phyloP scores from a whole-genome alignment of 176 grass and related monocot genomes.

The Avena insularis region DNA sequence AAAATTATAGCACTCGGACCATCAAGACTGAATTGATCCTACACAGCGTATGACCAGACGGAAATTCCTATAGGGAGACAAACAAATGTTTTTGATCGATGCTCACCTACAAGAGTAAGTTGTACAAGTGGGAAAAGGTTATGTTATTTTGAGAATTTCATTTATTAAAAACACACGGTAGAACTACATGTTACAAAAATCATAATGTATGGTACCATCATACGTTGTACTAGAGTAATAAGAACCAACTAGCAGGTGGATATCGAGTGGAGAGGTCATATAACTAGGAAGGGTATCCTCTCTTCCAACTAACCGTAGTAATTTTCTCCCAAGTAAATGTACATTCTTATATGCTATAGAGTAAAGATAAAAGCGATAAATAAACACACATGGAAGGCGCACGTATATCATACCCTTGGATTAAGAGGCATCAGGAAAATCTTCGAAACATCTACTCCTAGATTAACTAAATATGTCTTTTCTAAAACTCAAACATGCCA shows the following conservation, averaged over 20 bases:
- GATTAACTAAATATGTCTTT: too few relatives aligned
- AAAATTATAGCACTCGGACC: too few relatives aligned
- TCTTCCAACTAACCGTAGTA: neutral
- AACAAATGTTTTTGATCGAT: neutral
- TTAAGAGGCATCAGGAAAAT: neutral
- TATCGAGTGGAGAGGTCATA: neutral
- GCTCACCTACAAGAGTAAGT: neutral
- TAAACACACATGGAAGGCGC: neutral
- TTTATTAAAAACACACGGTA: constrained; percentile 27
- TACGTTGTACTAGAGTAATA: neutral
- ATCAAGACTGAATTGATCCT: too few relatives aligned
- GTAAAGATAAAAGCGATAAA: neutral
- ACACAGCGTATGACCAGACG: too few relatives aligned
- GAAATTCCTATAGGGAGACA: too few relatives aligned
- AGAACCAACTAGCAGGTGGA: neutral
- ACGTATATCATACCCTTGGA: neutral
- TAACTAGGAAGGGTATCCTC: neutral
- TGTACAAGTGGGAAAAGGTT: neutral
- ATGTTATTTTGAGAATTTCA: neutral
- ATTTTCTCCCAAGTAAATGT: neutral
- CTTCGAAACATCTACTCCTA: neutral
- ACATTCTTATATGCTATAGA: neutral
- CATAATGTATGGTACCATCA: neutral
- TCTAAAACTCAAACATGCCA: too few relatives aligned
- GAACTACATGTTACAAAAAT: constrained; percentile 16